phyloP scores from a whole-genome alignment of 1,139 yeast species.

The Saccharomyces pastorianus region DNA sequence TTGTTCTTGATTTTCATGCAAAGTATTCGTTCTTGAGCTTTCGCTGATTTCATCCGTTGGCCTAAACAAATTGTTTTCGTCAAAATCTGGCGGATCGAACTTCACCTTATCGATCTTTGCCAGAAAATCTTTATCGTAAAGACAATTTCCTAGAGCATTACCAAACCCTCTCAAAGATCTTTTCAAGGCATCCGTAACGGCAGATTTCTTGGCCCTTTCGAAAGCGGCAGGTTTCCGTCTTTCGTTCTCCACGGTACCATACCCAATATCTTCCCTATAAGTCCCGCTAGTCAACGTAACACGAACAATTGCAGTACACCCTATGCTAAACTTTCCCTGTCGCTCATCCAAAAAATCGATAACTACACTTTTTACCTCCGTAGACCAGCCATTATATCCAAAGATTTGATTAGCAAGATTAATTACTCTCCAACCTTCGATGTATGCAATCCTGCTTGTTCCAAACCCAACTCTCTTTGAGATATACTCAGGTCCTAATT shows the following conservation, averaged over 20 bases:
- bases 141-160: conserved; percentile 70
- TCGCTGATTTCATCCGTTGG: conserved; percentile 32
- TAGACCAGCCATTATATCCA: conserved; percentile 77
- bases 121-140: conserved; percentile 61
- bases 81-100: conserved; percentile 47
- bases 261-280: conserved; percentile 73
- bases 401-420: conserved; percentile 72
- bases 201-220: conserved; percentile 75
- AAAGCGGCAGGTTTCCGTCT: conserved; percentile 64
- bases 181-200: conserved; percentile 72
- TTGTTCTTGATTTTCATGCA: conserved; percentile 11
- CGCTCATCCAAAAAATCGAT: conserved; percentile 67
- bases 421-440: conserved; percentile 77
- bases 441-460: conserved; percentile 56
- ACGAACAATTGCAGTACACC: conserved; percentile 62
- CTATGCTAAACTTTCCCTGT: conserved; percentile 48
- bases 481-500: conserved; percentile 85
- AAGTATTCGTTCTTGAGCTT: conserved; percentile 26
- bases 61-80: conserved; percentile 40
- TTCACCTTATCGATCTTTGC: conserved; percentile 41
- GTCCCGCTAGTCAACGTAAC: conserved; percentile 69
- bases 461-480: conserved; percentile 77
- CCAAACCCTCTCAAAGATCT: conserved; percentile 74
- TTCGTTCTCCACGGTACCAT: conserved; percentile 70
- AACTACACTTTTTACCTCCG: conserved; percentile 55